These are phyloP conservation scores for Pyricularia sp. DNA, from an alignment of 2,329 filamentous ascomycete species.

Conservation along the genomic window DNA sequence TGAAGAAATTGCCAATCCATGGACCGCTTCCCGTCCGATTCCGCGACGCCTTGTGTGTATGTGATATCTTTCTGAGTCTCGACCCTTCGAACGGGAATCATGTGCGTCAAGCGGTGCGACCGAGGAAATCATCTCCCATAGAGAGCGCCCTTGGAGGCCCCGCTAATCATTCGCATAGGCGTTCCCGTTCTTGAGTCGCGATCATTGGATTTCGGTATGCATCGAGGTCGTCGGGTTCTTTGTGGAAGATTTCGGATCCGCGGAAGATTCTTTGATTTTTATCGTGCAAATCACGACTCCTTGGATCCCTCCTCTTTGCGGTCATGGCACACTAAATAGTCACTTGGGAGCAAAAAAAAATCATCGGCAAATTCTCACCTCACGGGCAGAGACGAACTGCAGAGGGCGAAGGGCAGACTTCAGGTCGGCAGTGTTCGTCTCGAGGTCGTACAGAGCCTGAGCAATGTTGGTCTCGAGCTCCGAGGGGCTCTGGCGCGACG, in stretches of 20 bases:
- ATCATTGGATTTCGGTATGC: slow-evolving; percentile 6
- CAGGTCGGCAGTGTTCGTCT: slow-evolving; percentile 98
- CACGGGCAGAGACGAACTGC: slow-evolving; percentile 96
- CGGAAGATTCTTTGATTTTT: neutral
- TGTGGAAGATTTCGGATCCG: neutral
- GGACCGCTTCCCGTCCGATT: slow-evolving; percentile 68
- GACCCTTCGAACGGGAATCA: neutral
- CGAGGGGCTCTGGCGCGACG: slow-evolving; percentile 87
- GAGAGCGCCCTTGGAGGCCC: neutral
- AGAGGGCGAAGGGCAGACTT: slow-evolving; percentile 91
- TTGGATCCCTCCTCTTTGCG: neutral
- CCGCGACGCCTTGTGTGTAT: slow-evolving; percentile 23
- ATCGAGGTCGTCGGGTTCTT: slow-evolving; percentile 1
- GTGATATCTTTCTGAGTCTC: slow-evolving; percentile 3
- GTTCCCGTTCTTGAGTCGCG: slow-evolving; percentile 5
- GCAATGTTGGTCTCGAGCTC: slow-evolving; percentile 97
- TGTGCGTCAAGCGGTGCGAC: neutral
- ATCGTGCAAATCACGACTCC: neutral
- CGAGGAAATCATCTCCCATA: neutral
- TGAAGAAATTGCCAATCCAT: slow-evolving; percentile 33
- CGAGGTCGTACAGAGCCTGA: slow-evolving; percentile 94
- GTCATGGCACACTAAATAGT: neutral
- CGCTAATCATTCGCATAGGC: neutral
- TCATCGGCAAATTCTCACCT: slow-evolving; percentile 60
- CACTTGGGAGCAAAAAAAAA: neutral